Conservation (phyloP, 306 rosid species). For the Quercus robur region DNA sequence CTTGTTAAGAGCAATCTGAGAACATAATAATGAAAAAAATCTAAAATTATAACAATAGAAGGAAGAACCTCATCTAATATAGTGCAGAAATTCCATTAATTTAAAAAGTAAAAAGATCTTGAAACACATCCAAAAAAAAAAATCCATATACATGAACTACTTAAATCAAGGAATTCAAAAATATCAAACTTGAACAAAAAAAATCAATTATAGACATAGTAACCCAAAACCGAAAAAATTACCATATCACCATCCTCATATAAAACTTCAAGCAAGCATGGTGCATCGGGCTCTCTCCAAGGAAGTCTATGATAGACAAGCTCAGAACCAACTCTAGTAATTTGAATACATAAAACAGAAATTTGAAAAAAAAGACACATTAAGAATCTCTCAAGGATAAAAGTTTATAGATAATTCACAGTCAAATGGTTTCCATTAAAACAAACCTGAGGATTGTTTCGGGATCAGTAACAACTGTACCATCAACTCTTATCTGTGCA, state of each 20-base stretch:
- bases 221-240: slow-evolving; percentile 7
- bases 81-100: neutral
- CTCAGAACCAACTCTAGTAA: slow-evolving; percentile 52
- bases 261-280: slow-evolving; percentile 54
- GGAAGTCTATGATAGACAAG: slow-evolving; percentile 82
- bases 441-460: slow-evolving; percentile 60
- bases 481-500: slow-evolving; percentile 69
- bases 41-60: neutral
- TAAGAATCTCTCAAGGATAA: slow-evolving; percentile 1
- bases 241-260: slow-evolving; percentile 84
- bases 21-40: neutral
- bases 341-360: neutral
- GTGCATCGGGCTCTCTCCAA: slow-evolving; percentile 91
- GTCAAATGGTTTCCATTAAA: slow-evolving; percentile 1
- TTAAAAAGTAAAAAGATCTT: neutral
- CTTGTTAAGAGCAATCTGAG: slow-evolving; percentile 80
- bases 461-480: slow-evolving; percentile 57
- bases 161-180: neutral
- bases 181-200: neutral
- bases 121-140: neutral
- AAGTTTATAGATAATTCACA: neutral
- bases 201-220: neutral
- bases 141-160: neutral
- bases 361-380: neutral
- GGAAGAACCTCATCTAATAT: neutral